phyloP scores from a whole-genome alignment of 2,329 filamentous ascomycete genomes.

The Cryoendolithus antarcticus region DNA sequence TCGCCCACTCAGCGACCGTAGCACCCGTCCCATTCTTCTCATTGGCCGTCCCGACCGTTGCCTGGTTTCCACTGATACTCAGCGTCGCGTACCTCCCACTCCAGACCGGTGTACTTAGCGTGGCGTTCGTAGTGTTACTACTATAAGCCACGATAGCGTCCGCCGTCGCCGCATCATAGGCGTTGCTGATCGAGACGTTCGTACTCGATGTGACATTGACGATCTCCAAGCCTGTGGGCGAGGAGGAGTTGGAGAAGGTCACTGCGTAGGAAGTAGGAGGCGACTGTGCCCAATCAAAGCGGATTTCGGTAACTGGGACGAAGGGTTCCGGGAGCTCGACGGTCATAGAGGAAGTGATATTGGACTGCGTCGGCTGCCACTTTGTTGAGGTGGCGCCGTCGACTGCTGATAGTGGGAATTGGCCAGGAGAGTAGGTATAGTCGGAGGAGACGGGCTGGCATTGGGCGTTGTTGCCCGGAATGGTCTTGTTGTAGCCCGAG shows the following conservation, averaged over 20 bases:
- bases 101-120: constrained; percentile 26
- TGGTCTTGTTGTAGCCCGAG: constrained; percentile 41
- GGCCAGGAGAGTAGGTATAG: constrained; percentile 44
- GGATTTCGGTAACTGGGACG: constrained; percentile 36
- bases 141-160: constrained; percentile 28
- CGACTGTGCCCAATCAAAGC: constrained; percentile 48
- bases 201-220: constrained; percentile 11
- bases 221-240: constrained; percentile 16
- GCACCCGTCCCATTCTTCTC: constrained; percentile 29
- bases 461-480: constrained; percentile 50
- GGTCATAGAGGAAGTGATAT: constrained; percentile 41
- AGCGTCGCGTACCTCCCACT: constrained; percentile 35
- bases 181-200: constrained; percentile 28
- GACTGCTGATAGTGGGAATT: constrained; percentile 55
- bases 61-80: constrained; percentile 36
- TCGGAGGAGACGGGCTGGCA: constrained; percentile 40
- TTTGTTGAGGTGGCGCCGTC: constrained; percentile 54
- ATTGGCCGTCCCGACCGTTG: constrained; percentile 17
- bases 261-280: constrained; percentile 44
- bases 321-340: constrained; percentile 36
- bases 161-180: constrained; percentile 26
- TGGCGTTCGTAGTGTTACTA: constrained; percentile 35
- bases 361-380: constrained; percentile 49
- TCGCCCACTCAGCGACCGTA: constrained; percentile 39
- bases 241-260: constrained; percentile 40